phyloP scores from a whole-genome alignment of 768 basidiomycete genomes.

The Thelephora ganbajun region DNA sequence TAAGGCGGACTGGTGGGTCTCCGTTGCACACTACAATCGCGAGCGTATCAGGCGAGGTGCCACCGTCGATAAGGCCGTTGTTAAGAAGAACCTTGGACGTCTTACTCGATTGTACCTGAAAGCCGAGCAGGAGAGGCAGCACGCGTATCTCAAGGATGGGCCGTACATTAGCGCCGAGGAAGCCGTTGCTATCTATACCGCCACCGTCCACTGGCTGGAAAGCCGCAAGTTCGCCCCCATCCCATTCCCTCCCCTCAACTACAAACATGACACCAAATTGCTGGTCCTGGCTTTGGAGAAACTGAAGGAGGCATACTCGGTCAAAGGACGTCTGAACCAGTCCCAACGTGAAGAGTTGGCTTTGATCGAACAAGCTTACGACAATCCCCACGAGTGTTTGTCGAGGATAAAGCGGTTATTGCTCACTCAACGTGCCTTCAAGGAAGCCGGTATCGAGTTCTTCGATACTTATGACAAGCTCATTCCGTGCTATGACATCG shows the following conservation, averaged over 20 bases:
- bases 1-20: constrained; percentile 99
- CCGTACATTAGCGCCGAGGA: constrained; percentile 99
- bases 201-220: constrained; percentile 98
- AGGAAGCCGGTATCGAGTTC: constrained; percentile 94
- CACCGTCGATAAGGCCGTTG: constrained; percentile 95
- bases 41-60: constrained; percentile 95
- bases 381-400: constrained; percentile 97
- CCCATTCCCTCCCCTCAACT: constrained; percentile 96
- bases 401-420: constrained; percentile 97
- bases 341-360: constrained; percentile 97
- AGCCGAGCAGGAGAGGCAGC: constrained; percentile 97
- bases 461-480: constrained; percentile 97
- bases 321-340: constrained; percentile 94
- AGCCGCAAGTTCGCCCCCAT: constrained; percentile 97
- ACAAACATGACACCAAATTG: constrained; percentile 98
- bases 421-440: constrained; percentile 95
- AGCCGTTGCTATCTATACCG: constrained; percentile 96
- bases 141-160: constrained; percentile 97
- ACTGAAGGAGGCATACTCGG: constrained; percentile 96
- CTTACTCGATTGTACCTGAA: constrained; percentile 96
- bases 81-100: constrained; percentile 97
- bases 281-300: constrained; percentile 95
- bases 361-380: constrained; percentile 96
- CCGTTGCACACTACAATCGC: constrained; percentile 95
- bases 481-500: constrained; percentile 97